Base-by-base conservation (phyloP, 495 filamentous ascomycete genomes). In the Penicillium macrosclerotiorum region DNA sequence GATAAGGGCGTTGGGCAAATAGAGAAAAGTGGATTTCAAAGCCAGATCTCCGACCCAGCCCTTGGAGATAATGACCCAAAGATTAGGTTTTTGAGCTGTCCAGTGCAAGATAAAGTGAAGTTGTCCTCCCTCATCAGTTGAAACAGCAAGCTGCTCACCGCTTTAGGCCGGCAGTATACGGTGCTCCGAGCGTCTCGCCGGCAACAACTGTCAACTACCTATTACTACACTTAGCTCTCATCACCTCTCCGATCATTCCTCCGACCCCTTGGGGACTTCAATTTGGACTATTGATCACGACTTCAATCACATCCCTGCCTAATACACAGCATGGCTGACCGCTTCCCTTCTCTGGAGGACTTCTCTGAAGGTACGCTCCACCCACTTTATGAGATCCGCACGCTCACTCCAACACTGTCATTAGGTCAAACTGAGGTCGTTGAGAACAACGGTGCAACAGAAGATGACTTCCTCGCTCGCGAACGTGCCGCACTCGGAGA, bases 291-390 rank as follows among this genome's bases (percentile, higher is more conserved):
- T 27, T 19, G 9, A 34, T 38, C 20, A 30, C n/a, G 8, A 14
- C 4, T 24, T 31, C 31, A 45, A 6, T 18, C n/a, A 20, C 23
- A n/a, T 5, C 31, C 14, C 4, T 17, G 11, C 29, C 6, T 26
- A 19, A 39, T 17, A 25, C 12, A 17, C 51, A 76, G 37, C 19
- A 98, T 98, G 93, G 92, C 93, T 16, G 90, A 97, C 72, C 77
- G 91, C 62, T 98, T 98, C 69, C 93, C 93, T 42, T 94, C 93
- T 16, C 73, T 98, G 63, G 93, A 98, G 66, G 93, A 97, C 63
- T 90, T 97, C 67, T 86, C 92, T 60, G 89, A 85, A 42, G 92
- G 92, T 82, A 79, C 75, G 85, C 46, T 45, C 30, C 49, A 39
- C 45, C 55, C 51, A 50, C 50, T 43, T 49, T 49, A 54, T 34